These are phyloP conservation scores for Platanthera guangdongensis DNA, from an alignment of 106 monocot genomes.

Conservation along the genomic window DNA sequence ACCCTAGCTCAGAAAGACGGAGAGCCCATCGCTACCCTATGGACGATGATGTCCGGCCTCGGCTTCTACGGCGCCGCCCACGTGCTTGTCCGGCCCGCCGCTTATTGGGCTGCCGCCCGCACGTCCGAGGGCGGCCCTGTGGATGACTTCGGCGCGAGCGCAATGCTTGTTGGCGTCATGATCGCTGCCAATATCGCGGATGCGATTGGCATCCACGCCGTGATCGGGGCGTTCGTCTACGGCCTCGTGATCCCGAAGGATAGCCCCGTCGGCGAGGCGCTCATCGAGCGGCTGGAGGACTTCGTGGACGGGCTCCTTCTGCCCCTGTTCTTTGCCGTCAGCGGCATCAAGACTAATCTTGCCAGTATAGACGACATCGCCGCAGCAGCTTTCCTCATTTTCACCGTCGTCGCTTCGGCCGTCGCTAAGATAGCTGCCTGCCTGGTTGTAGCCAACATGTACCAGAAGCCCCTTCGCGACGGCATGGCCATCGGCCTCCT, in stretches of 20 bases:
- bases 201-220: constrained; percentile 49
- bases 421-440: constrained; percentile 25
- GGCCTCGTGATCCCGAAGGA: constrained; percentile 52
- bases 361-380: neutral
- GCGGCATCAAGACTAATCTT: constrained; percentile 42
- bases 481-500: constrained; percentile 44
- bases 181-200: constrained; percentile 30
- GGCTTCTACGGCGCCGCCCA: constrained; percentile 9
- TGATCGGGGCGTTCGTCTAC: constrained; percentile 51
- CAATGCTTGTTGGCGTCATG: constrained; percentile 40
- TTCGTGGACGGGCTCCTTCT: constrained; percentile 42
- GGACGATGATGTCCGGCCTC: constrained; percentile 19
- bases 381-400: constrained; percentile 18
- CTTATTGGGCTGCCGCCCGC: constrained; percentile 20
- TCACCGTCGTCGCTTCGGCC: constrained; percentile 18
- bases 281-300: constrained; percentile 65
- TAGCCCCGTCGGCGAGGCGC: constrained; percentile 27
- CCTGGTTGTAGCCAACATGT: constrained; percentile 28
- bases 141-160: constrained; percentile 25
- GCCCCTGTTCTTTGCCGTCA: constrained; percentile 59
- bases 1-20: constrained; percentile 16
- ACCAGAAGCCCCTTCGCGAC: constrained; percentile 25
- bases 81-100: constrained; percentile 16
- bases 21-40: neutral
- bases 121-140: constrained; percentile 47